These are phyloP conservation scores for Scytalidium sp. DNA, from an alignment of 2,329 filamentous ascomycete genomes.

Conservation along the genomic window DNA sequence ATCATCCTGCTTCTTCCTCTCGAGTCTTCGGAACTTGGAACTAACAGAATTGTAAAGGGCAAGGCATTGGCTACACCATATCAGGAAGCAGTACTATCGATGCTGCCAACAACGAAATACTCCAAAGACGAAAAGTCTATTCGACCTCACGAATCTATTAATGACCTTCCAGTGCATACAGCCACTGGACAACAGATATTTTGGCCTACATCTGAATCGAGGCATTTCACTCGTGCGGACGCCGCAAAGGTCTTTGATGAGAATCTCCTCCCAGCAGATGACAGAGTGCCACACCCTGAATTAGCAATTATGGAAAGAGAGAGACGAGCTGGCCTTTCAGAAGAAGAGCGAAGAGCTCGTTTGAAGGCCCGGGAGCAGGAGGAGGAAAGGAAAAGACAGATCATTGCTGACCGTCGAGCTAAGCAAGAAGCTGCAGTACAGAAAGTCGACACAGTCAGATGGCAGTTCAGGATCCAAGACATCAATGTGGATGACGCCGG, in stretches of 20 bases:
- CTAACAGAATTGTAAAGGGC: constrained; percentile 48
- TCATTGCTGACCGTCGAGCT: constrained; percentile 29
- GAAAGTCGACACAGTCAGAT: constrained; percentile 45
- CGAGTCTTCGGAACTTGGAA: constrained; percentile 4
- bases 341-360: constrained; percentile 28
- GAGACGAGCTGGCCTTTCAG: constrained; percentile 33
- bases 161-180: constrained; percentile 61
- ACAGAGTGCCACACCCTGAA: constrained; percentile 60
- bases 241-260: constrained; percentile 63
- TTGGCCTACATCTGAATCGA: constrained; percentile 60
- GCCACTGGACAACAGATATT: constrained; percentile 64
- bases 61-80: constrained; percentile 77
- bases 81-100: constrained; percentile 68
- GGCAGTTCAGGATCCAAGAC: constrained; percentile 61
- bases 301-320: constrained; percentile 55
- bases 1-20: constrained; percentile 17
- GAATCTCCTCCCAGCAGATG: constrained; percentile 56
- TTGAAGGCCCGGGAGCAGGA: constrained; percentile 28
- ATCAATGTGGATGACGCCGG: constrained; percentile 56
- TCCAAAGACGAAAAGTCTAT: constrained; percentile 45
- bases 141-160: constrained; percentile 56
- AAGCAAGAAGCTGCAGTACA: constrained; percentile 38
- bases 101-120: constrained; percentile 73
- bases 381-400: constrained; percentile 41
- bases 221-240: constrained; percentile 61